Conservation (phyloP, 1,139 yeast genomes). For the Magnusiomyces sp. region DNA sequence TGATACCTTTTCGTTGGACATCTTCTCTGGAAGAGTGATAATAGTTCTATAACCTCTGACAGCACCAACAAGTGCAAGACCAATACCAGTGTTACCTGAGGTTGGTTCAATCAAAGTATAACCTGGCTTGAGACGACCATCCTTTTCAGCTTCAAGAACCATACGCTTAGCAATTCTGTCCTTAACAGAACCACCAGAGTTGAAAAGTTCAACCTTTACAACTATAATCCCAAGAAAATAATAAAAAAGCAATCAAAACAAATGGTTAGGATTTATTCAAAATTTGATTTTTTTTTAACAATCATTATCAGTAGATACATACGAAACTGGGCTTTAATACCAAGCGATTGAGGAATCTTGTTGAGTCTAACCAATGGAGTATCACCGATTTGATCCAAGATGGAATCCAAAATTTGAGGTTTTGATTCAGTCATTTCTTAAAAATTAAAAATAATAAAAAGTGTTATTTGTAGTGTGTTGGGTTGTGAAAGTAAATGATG, state of each 20-base stretch:
- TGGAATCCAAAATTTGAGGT: slow-evolving; percentile 21
- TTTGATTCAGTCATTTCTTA: slow-evolving; percentile 8
- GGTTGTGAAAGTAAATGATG: background rate
- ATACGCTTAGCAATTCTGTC: slow-evolving; percentile 55
- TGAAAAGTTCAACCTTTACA: slow-evolving; percentile 58
- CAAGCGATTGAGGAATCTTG: slow-evolving; percentile 67
- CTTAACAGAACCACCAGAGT: slow-evolving; percentile 65
- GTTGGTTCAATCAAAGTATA: slow-evolving; percentile 85
- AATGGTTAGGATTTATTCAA: background rate
- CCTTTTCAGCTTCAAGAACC: slow-evolving; percentile 75
- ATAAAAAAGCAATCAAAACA: background rate
- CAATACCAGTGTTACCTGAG: slow-evolving; percentile 72
- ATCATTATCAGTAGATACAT: slow-evolving; percentile 10
- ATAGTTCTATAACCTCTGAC: slow-evolving; percentile 82
- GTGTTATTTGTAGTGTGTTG: background rate
- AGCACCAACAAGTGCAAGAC: slow-evolving; percentile 80
- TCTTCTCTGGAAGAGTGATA: slow-evolving; percentile 83
- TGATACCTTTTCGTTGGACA: slow-evolving; percentile 86
- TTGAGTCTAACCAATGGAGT: slow-evolving; percentile 72
- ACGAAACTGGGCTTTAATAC: slow-evolving; percentile 50
- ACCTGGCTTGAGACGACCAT: slow-evolving; percentile 76
- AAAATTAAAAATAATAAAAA: background rate
- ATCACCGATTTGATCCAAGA: slow-evolving; percentile 67
- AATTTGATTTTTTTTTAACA: background rate
- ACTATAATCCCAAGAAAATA: slow-evolving; percentile 12